These are phyloP conservation scores for Solanum habrochaites DNA, from an alignment of 257 asterid species.

Conservation along the genomic window DNA sequence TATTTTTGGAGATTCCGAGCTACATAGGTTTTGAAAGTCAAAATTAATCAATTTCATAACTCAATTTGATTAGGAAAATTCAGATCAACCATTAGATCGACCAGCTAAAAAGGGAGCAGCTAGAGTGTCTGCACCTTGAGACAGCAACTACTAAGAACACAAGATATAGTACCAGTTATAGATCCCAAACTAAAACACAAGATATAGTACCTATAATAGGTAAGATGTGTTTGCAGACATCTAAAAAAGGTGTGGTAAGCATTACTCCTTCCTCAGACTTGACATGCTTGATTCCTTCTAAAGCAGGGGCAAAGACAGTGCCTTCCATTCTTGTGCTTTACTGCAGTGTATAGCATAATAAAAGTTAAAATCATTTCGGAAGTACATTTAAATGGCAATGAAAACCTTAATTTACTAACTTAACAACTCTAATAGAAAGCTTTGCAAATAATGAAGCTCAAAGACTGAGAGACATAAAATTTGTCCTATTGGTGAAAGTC, in stretches of 20 bases:
- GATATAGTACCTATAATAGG: conserved; percentile 66
- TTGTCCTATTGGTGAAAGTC: not conserved
- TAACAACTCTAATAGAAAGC: not conserved
- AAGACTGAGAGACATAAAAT: not conserved
- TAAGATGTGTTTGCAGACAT: conserved; percentile 75
- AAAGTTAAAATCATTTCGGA: not conserved
- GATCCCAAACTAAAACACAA: not conserved
- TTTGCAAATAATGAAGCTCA: not conserved
- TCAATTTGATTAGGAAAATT: not conserved
- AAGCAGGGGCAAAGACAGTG: conserved; percentile 71
- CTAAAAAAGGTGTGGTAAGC: conserved; percentile 86
- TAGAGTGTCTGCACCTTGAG: not conserved
- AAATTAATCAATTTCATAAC: not conserved
- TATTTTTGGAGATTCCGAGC: not conserved
- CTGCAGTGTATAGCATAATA: not conserved
- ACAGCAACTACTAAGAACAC: not conserved
- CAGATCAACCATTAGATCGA: not conserved
- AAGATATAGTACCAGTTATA: conserved; percentile 29
- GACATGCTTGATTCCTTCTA: conserved; percentile 88
- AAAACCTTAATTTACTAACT: not conserved
- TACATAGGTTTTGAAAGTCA: not conserved
- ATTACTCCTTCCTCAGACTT: conserved; percentile 72
- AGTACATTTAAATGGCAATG: not conserved
- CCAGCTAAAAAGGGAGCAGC: not conserved
- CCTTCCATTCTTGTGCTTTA: conserved; percentile 56